A percentile compares a stretch with the other conserved stretches of the same genome.
Conservation (phyloP, 2,329 filamentous ascomycete species). For the Arthroderma sp. region DNA sequence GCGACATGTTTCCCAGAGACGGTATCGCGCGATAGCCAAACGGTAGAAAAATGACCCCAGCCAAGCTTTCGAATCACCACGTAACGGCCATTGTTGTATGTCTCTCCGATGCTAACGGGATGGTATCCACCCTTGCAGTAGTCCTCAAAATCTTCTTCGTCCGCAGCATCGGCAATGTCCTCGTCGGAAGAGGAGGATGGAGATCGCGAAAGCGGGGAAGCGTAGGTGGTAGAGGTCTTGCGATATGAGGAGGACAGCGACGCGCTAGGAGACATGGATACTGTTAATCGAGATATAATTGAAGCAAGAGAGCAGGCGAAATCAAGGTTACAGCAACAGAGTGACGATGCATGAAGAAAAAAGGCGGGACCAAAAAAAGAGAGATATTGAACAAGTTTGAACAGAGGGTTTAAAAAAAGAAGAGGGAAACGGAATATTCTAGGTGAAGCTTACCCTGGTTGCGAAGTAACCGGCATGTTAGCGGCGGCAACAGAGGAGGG, state of each 20-base stretch:
- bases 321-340: too few species aligned
- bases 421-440: too few species aligned
- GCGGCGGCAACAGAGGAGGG: conserved; percentile 1
- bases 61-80: conserved; percentile 91
- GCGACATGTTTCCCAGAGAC: conserved; percentile 85
- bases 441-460: too few species aligned
- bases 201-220: conserved; percentile 45
- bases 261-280: background rate
- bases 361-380: too few species aligned
- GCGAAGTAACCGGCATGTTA: conserved; percentile 1
- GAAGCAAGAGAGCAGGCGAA: background rate
- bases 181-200: conserved; percentile 71
- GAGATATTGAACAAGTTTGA: too few species aligned
- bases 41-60: conserved; percentile 98
- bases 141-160: conserved; percentile 97
- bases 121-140: conserved; percentile 99
- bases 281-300: too few species aligned
- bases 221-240: conserved; percentile 6
- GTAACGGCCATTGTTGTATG: conserved; percentile 96
- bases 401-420: too few species aligned
- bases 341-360: too few species aligned
- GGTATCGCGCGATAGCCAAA: conserved; percentile 76
- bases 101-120: conserved; percentile 83
- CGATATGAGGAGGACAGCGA: background rate
- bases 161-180: conserved; percentile 77